Base-by-base conservation (phyloP, 208 protist species). In the Trypanosoma cruzi region DNA sequence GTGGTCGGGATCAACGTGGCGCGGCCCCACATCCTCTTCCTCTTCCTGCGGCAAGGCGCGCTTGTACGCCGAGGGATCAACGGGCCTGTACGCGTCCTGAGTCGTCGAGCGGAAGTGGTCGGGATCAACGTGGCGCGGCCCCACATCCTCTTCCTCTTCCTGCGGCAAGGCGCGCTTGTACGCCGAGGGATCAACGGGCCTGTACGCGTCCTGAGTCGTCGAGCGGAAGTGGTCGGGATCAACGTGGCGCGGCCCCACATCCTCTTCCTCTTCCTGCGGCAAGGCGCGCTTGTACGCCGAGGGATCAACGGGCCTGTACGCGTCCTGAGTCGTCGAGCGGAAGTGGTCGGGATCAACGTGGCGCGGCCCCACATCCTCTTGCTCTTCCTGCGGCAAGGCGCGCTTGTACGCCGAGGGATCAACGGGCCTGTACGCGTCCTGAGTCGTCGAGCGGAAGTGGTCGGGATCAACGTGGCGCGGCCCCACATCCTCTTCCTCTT, bases 341-440 rank as follows among this genome's bases (percentile, higher is more conserved):
- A 65, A 65, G 60, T 65, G 60, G 8, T 52, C 36, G 26, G 37
- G 32, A 16, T 68, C 36, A 2, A 57, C 63, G 42, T 68, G 44
- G 10, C 62, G 5, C 13, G 37, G 37, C 5, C 37, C 37, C 13
- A 44, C 37, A 5, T 44, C 37, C 37, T 44, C 37, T 13, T 44
- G 8, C 8, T 44, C 37, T 13, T 44, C 37, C 8, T 44, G 37
- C 37, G 37, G 37, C 37, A 13, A 5, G 13, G 5, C 8, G 37
- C 37, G 37, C 37, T 44, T 73, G 68, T 86, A 84, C 55, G 72
- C 77, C 48, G 32, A 29, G 26, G 55, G 24, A 44, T 79, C 66
- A n/a, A 69, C 13, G 3, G 66, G 59, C 64, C 62, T 22, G 16
- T 31, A 44, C 46, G 18, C 16, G 6, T 63, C 67, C 14, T 57